Evolutionary conservation across 23 red algal species (phyloP), one percentile per base, ranked within the genome.

Genomic region (Gracilaria vermiculophylla): DNA sequence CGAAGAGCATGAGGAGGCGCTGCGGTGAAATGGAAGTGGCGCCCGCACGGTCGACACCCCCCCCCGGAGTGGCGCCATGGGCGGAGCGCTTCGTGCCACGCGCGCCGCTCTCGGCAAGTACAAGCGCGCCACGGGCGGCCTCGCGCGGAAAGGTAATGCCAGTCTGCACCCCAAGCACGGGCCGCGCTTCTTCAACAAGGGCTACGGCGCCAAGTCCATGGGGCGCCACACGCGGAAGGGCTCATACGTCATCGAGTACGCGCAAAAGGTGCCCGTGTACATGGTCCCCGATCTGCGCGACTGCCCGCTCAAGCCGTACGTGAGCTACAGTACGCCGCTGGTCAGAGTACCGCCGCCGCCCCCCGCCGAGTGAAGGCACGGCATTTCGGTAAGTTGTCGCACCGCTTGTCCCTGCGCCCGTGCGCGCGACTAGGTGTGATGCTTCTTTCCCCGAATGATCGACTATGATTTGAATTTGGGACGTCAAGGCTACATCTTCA

Each of bases 181-280:
- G 5, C 69, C 69, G 31, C 34, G 54, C 19, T 42, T 58, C 33
- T 87, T 77, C 73, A 69, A 94, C 62, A 94, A 94, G 65, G 91
- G 91, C 16, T 75, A 88, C 5, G 70, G 91, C 47, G 83, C 82
- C 0, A 35, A 40, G 21, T 82, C 66, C 37, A 43, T 87, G 71
- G 91, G 91, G 13, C 82, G 92, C 55, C 92, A 89, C 92, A 95
- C 92, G 13, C 76, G 66, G 20, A 76, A 76, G 62, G 84, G 84
- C 11, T 84, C 70, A 10, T 90, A 82, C 81, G 43, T 80, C 19
- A 40, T 94, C 16, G 82, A 94, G 28, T 83, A 67, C 36, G 48
- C 53, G 13, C 43, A 45, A 6, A 78, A 70, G 20, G 91, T 94
- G 45, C 80, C 82, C 5, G 5, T 47, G n/a, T 90, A 49, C 53